phyloP scores from a whole-genome alignment of 139 green algal genomes.

The Penium margaritaceum region DNA sequence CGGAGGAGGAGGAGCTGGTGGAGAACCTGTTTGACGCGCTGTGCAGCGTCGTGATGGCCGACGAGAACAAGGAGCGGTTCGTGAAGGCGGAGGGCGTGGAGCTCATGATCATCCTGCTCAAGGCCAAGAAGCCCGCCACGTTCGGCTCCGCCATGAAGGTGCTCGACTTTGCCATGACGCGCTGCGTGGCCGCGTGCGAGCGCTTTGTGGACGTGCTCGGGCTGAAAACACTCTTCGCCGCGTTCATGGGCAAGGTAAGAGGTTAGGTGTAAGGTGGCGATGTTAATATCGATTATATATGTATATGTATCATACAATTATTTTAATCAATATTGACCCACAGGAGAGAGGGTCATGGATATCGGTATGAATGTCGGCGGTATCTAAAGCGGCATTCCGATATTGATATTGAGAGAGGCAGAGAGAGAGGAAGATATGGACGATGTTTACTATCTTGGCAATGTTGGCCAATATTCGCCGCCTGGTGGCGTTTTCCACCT shows the following conservation, averaged over 20 bases:
- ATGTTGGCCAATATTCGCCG: no score
- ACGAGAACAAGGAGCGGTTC: slow-evolving; percentile 58
- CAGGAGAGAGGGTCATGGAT: no score
- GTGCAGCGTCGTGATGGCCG: slow-evolving; percentile 67
- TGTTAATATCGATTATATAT: no score
- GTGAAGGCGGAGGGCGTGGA: slow-evolving; percentile 71
- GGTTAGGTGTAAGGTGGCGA: not conserved
- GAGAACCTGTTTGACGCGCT: slow-evolving; percentile 85
- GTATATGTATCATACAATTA: no score
- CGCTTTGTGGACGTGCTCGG: slow-evolving; percentile 55
- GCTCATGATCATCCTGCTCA: slow-evolving; percentile 88
- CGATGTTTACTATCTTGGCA: no score
- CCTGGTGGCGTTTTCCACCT: no score
- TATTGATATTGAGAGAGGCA: no score
- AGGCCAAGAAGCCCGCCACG: slow-evolving; percentile 56
- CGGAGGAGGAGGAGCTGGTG: slow-evolving; percentile 56
- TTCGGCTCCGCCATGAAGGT: slow-evolving; percentile 67
- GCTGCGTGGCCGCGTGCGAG: slow-evolving; percentile 60
- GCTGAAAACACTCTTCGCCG: slow-evolving; percentile 76
- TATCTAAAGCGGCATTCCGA: no score
- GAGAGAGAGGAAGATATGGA: no score
- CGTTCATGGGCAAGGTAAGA: slow-evolving; percentile 85
- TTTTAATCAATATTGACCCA: no score
- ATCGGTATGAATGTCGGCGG: no score
- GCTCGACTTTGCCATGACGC: slow-evolving; percentile 80